phyloP scores from a whole-genome alignment of 1,284 basidiomycete genomes.

The Phenoliferia sp. region DNA sequence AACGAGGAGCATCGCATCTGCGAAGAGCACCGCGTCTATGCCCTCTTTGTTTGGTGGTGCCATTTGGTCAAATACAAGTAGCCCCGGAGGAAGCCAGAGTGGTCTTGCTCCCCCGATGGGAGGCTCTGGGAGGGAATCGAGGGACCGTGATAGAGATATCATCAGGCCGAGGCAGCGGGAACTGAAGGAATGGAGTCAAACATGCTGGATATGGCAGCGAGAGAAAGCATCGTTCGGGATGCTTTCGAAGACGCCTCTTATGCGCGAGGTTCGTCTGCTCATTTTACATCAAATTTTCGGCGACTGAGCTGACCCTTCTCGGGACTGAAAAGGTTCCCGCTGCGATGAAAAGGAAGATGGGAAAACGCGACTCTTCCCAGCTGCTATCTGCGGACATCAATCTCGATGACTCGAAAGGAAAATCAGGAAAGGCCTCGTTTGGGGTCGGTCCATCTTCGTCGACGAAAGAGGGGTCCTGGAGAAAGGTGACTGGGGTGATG shows the following conservation, averaged over 20 bases:
- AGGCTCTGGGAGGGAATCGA: not conserved
- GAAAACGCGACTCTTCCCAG: slow-evolving; percentile 30
- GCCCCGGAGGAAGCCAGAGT: not conserved
- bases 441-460: not conserved
- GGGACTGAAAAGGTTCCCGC: slow-evolving; percentile 15
- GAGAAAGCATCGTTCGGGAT: slow-evolving; percentile 6
- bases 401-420: slow-evolving; percentile 14
- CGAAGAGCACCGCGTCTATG: not conserved
- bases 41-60: slow-evolving; percentile 12
- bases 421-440: not conserved
- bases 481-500: slow-evolving; percentile 17
- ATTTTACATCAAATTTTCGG: not conserved
- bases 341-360: slow-evolving; percentile 28
- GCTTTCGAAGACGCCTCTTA: slow-evolving; percentile 24
- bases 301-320: not conserved
- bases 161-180: slow-evolving; percentile 16
- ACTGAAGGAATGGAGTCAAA: slow-evolving; percentile 29
- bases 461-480: slow-evolving; percentile 19
- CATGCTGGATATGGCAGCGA: slow-evolving; percentile 25
- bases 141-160: not conserved
- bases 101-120: slow-evolving; percentile 1
- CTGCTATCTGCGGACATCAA: slow-evolving; percentile 28
- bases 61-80: not conserved
- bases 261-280: slow-evolving; percentile 17
- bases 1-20: not conserved